A percentile compares a stretch with the other conserved stretches of the same genome.
These are phyloP conservation scores for Mitragyna speciosa DNA, from an alignment of 257 asterid genomes.

Conservation along the genomic window DNA sequence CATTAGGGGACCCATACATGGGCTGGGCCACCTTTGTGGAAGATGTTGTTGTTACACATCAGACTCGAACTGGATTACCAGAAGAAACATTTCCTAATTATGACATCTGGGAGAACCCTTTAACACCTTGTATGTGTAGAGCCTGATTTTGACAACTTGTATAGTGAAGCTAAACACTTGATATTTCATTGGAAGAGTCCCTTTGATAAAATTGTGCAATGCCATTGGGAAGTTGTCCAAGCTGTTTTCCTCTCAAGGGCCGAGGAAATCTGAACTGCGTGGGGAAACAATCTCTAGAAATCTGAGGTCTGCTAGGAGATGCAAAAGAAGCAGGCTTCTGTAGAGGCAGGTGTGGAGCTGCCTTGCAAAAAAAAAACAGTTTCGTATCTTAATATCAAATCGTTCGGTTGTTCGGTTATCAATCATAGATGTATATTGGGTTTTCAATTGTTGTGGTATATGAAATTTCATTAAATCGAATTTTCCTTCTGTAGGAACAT, in stretches of 20 bases:
- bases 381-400: slow-evolving; percentile 6
- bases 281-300: slow-evolving; percentile 3
- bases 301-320: slow-evolving; percentile 2
- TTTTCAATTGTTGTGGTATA: neutral
- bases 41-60: slow-evolving; percentile 81
- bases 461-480: neutral
- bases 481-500: neutral
- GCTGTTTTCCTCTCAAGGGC: slow-evolving; percentile 1
- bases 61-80: slow-evolving; percentile 86
- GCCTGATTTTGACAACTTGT: slow-evolving; percentile 42
- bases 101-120: slow-evolving; percentile 97
- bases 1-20: slow-evolving; percentile 98
- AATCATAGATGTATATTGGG: slow-evolving; percentile 14
- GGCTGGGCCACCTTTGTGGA: slow-evolving; percentile 98
- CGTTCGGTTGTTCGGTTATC: neutral
- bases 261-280: neutral
- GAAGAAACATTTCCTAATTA: slow-evolving; percentile 98
- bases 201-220: neutral
- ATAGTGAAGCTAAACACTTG: slow-evolving; percentile 8
- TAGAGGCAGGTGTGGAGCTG: neutral
- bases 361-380: neutral
- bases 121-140: slow-evolving; percentile 97
- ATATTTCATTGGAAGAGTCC: neutral
- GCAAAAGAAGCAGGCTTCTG: neutral
- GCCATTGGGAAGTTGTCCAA: neutral